Evolutionary conservation across 352 stramenopile species (phyloP), one percentile per base, ranked within the genome.

Genomic region (Thraustochytrium striatum): DNA sequence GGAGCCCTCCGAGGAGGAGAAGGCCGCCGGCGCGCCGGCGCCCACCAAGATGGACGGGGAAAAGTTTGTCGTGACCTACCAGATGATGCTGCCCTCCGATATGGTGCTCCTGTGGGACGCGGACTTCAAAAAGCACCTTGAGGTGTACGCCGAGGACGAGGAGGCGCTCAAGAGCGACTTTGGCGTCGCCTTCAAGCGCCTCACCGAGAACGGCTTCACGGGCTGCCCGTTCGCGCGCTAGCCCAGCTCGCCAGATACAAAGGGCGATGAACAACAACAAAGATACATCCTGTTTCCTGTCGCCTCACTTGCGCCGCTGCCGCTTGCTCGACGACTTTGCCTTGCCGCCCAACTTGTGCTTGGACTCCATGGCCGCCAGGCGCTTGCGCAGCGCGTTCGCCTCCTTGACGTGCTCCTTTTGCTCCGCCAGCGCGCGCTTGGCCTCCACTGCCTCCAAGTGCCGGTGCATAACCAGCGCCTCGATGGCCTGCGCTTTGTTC

Each of bases 141-240:
- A 94, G 79, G 72, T 92, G 61, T 95, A 95, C 84, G 90, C 89
- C 32, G 91, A 94, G 82, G 89, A 95, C 84, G 89, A 94, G 79
- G 89, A 94, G 0, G 68, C 93, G 44, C 93, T 88, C 80, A 91
- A 92, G 83, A 82, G 89, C 69, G 89, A 95, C 82, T 95, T 95
- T 82, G 87, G 88, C 38, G 86, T 86, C 65, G 89, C 89, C 30
- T 95, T 92, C 72, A 85, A 87, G 32, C 93, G 94, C 86, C 87
- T 95, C 78, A 93, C 89, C 61, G 88, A 93, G 81, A 89, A 91
- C 82, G 90, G 90, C 36, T 88, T 93, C 82, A 32, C 70, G 16
- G 58, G 16, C n/a, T 80, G 70, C 11, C 70, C 70, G n/a, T n/a
- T n/a, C n/a, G n/a, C n/a, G n/a, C n/a, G n/a, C n/a, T n/a, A n/a